Evolutionary conservation across 495 filamentous ascomycete species (phyloP).

Genomic region (Penicillium maclennaniae): DNA sequence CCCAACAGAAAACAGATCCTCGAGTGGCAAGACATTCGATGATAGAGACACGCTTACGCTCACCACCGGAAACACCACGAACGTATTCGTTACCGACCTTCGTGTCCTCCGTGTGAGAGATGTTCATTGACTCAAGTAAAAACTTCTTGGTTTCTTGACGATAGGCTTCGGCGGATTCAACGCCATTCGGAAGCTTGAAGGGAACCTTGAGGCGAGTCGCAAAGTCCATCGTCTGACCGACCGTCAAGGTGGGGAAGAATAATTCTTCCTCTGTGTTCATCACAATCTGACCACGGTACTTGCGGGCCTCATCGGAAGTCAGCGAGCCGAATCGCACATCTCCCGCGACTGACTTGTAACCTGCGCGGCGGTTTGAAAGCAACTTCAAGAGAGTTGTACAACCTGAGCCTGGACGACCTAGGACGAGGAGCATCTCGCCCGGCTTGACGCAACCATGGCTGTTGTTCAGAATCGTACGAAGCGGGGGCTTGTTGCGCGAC

Average conservation of each 20-base stretch:
- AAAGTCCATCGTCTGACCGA: too few relatives aligned
- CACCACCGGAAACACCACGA: too few relatives aligned
- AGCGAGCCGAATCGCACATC: constrained; percentile 51
- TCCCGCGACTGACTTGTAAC: constrained; percentile 51
- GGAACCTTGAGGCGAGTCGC: too few relatives aligned
- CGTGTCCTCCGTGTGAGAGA: too few relatives aligned
- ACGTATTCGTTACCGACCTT: too few relatives aligned
- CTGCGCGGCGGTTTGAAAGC: constrained; percentile 58
- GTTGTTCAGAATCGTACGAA: constrained; percentile 37
- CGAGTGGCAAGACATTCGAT: too few relatives aligned
- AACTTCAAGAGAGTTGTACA: constrained; percentile 57
- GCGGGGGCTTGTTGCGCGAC: constrained; percentile 32
- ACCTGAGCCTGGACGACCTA: constrained; percentile 44
- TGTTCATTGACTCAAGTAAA: background rate
- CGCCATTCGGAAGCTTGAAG: too few relatives aligned
- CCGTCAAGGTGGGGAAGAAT: too few relatives aligned
- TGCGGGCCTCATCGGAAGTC: constrained; percentile 48
- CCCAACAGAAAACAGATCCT: too few relatives aligned
- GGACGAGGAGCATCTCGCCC: constrained; percentile 45
- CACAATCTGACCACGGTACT: constrained; percentile 1
- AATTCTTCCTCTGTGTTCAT: too few relatives aligned
- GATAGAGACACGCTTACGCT: too few relatives aligned
- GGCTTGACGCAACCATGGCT: constrained; percentile 53
- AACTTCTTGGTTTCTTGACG: constrained; percentile 44
- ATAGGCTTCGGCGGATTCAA: constrained; percentile 13